A percentile compares a stretch with the other conserved stretches of the same genome.
Conservation (phyloP, 1,284 basidiomycete genomes). For the Pseudozyma hubeiensis region DNA sequence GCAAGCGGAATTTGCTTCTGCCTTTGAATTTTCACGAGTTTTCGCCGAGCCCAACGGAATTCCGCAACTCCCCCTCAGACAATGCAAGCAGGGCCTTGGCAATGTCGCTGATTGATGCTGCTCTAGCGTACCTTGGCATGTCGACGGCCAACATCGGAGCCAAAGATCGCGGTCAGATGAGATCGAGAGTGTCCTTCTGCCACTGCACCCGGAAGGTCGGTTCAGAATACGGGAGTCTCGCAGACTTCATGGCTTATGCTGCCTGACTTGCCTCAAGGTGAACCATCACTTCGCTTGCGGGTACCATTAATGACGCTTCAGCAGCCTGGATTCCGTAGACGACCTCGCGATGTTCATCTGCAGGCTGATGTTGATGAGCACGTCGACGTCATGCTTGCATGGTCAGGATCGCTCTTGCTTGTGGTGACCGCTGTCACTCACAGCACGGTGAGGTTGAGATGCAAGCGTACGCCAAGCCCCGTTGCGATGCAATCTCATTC, state of each 20-base stretch:
- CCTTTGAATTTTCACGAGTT: constrained; percentile 3
- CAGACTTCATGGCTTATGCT: not conserved
- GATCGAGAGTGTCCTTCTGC: too few relatives aligned
- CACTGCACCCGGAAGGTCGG: too few relatives aligned
- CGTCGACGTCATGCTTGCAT: constrained; percentile 6
- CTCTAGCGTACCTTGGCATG: not conserved
- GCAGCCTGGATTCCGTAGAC: not conserved
- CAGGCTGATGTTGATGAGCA: not conserved
- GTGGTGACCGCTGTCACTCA: too few relatives aligned
- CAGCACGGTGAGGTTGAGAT: too few relatives aligned
- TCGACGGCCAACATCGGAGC: too few relatives aligned
- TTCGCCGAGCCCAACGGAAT: constrained; percentile 36
- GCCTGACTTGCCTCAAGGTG: not conserved
- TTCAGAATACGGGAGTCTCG: not conserved
- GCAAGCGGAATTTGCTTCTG: not conserved
- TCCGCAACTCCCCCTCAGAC: constrained; percentile 8
- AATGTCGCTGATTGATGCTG: too few relatives aligned
- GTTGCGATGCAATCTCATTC: not conserved
- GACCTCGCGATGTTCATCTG: not conserved
- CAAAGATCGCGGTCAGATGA: too few relatives aligned
- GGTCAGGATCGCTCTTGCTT: not conserved
- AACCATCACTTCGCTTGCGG: constrained; percentile 9
- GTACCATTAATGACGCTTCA: not conserved
- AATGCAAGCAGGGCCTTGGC: too few relatives aligned
- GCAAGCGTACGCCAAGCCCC: not conserved